A percentile compares a stretch with the other conserved stretches of the same genome.
Conservation (phyloP, 2,329 filamentous ascomycete species). For the Claviceps lovelessii region DNA sequence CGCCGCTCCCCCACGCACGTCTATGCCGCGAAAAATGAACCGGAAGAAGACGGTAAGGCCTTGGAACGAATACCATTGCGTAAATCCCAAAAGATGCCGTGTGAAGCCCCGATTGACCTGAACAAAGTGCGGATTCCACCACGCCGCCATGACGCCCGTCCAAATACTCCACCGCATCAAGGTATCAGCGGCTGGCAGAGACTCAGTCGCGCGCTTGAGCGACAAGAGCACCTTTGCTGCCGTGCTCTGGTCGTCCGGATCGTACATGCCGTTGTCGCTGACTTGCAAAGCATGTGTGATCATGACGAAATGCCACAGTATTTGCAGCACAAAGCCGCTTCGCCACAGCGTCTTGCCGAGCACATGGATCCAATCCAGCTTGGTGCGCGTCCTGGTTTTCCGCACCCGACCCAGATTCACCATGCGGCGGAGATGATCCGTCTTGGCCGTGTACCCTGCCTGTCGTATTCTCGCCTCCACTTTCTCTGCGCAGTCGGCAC, state of each 20-base stretch:
- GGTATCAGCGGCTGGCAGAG: constrained; percentile 26
- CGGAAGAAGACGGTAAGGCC: constrained; percentile 42
- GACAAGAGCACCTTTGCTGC: constrained; percentile 5
- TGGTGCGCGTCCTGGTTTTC: constrained; percentile 18
- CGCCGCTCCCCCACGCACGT: constrained; percentile 25
- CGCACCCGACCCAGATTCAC: constrained; percentile 47
- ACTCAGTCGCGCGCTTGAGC: constrained; percentile 8
- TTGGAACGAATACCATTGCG: constrained; percentile 54
- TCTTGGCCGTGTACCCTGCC: constrained; percentile 67
- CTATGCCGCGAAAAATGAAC: constrained; percentile 30
- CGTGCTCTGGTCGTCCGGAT: constrained; percentile 18
- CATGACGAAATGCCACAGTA: constrained; percentile 34
- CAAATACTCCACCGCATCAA: constrained; percentile 34
- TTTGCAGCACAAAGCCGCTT: constrained; percentile 29
- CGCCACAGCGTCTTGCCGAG: constrained; percentile 34
- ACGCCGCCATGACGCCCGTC: constrained; percentile 37
- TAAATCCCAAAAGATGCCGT: constrained; percentile 44
- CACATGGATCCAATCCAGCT: constrained; percentile 28
- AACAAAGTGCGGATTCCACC: constrained; percentile 57
- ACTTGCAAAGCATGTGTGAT: constrained; percentile 14
- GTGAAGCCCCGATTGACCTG: constrained; percentile 46
- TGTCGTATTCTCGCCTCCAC: constrained; percentile 56
- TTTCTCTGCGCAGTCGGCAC: constrained; percentile 60
- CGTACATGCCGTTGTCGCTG: constrained; percentile 17
- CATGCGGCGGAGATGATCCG: constrained; percentile 63